Percentiles rank a stretch among this genome's conserved stretches.
Evolutionary conservation across 179 eudicot genomes (phyloP).

Genomic region (Pouteria campechiana): DNA sequence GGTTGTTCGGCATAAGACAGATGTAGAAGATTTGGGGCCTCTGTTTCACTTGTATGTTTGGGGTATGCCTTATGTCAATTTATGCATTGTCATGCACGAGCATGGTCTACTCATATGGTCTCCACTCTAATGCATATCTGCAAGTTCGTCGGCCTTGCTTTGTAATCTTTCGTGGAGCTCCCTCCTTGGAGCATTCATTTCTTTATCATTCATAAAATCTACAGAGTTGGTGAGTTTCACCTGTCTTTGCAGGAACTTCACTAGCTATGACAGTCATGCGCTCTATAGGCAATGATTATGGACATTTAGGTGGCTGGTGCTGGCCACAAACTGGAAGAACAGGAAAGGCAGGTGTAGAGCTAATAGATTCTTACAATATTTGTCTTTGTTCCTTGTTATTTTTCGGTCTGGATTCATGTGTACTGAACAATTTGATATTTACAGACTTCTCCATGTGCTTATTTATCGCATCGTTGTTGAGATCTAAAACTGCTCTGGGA

Average conservation of each 20-base stretch:
- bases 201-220: not conserved
- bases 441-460: too few species aligned
- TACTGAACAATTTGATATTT: too few species aligned
- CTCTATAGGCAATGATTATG: constrained; percentile 79
- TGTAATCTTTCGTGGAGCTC: not conserved
- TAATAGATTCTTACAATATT: too few species aligned
- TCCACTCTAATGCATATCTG: too few species aligned
- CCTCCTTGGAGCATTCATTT: not conserved
- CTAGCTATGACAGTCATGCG: constrained; percentile 77
- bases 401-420: too few species aligned
- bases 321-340: constrained; percentile 84
- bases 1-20: constrained; percentile 92
- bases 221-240: constrained; percentile 2
- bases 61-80: constrained; percentile 67
- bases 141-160: too few species aligned
- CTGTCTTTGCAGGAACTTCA: constrained; percentile 64
- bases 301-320: constrained; percentile 79
- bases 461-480: too few species aligned
- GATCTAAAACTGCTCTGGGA: too few species aligned
- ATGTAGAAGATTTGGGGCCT: constrained; percentile 96
- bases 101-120: too few species aligned
- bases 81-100: too few species aligned
- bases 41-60: constrained; percentile 93
- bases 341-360: constrained; percentile 53
- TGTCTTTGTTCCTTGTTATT: too few species aligned